Evolutionary conservation across 148 eudicot genomes (phyloP), one percentile per base, ranked within the genome.

Genomic region (Fagopyrum tataricum): DNA sequence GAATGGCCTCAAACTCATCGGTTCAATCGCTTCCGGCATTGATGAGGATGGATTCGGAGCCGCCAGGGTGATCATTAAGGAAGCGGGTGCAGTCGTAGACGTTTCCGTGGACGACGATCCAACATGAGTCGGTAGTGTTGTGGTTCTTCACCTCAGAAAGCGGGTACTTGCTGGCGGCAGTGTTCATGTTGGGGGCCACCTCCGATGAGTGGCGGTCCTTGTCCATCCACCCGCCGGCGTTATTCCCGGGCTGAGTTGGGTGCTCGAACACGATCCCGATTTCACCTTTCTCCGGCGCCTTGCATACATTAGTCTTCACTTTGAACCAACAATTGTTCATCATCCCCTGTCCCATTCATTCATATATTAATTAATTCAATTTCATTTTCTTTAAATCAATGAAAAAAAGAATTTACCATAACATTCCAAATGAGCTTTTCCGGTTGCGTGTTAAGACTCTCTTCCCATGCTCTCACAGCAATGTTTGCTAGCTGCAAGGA

Each of bases 311-410:
- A 4, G 86, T 89, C 76, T 88, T 94, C 9, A 91, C 96, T 12
- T 91, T 85, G 81, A 94, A 94, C 98, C 98, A 94, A 52, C 98
- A 94, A 56, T 94, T 94, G 83, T 94, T 91, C 98, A 91, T 81
- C 92, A 64, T 87, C 84, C 39, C 37, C 1, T 31, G 31, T 26
- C 2, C 31, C 37, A 31, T 31, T 31, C 0, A 31, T 31, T 31
- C 37, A 31, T n/a, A n/a, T n/a, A n/a, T 31, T 31, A 31, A 31
- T 31, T 31, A 31, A 31, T 31, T 31, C 37, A 31, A 31, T 31
- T 31, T 31, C 2, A 31, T 1, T 31, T 31, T 31, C 37, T 31
- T 31, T 31, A 31, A 31, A 31, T 31, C 37, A 47, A 11, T 10
- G 3, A 11, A 10, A 47, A 47, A 7, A 10, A 5, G n/a, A n/a